phyloP scores from a whole-genome alignment of 106 monocot genomes.

The Allium sativum region DNA sequence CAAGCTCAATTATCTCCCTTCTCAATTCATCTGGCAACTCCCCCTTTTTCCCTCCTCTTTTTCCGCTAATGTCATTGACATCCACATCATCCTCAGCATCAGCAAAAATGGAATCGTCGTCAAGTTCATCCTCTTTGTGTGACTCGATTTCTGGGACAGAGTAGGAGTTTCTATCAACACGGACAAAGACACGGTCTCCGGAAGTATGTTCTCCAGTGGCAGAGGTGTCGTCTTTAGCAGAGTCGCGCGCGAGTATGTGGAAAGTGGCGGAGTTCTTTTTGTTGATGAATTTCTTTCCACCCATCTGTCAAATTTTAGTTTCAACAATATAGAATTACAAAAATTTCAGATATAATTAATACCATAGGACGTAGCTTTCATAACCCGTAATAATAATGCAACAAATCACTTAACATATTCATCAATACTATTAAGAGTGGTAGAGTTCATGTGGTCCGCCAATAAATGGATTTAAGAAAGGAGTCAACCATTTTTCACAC shows the following conservation, averaged over 20 bases:
- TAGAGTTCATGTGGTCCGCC: too few species aligned
- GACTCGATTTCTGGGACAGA: slow-evolving; percentile 13
- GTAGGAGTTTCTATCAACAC: slow-evolving; percentile 63
- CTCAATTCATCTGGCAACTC: slow-evolving; percentile 46
- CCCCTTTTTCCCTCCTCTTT: not conserved
- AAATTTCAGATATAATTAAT: too few species aligned
- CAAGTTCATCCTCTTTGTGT: slow-evolving; percentile 4
- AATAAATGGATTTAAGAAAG: too few species aligned
- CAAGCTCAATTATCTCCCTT: slow-evolving; percentile 69
- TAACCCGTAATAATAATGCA: too few species aligned
- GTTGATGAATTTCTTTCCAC: slow-evolving; percentile 61
- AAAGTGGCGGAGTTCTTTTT: slow-evolving; percentile 70
- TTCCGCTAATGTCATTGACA: not conserved
- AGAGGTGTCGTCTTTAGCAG: slow-evolving; percentile 8
- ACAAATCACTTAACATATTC: too few species aligned
- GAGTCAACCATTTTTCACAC: too few species aligned
- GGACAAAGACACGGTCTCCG: slow-evolving; percentile 67
- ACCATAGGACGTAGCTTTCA: too few species aligned
- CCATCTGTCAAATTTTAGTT: not conserved
- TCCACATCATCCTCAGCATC: slow-evolving; percentile 23
- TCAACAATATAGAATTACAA: not conserved
- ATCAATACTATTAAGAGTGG: too few species aligned
- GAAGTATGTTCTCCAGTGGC: not conserved
- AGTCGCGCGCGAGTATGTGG: slow-evolving; percentile 51
- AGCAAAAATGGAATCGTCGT: slow-evolving; percentile 41